These are phyloP conservation scores for Diaporthe sp. DNA, from an alignment of 2,329 filamentous ascomycete genomes.

Conservation along the genomic window DNA sequence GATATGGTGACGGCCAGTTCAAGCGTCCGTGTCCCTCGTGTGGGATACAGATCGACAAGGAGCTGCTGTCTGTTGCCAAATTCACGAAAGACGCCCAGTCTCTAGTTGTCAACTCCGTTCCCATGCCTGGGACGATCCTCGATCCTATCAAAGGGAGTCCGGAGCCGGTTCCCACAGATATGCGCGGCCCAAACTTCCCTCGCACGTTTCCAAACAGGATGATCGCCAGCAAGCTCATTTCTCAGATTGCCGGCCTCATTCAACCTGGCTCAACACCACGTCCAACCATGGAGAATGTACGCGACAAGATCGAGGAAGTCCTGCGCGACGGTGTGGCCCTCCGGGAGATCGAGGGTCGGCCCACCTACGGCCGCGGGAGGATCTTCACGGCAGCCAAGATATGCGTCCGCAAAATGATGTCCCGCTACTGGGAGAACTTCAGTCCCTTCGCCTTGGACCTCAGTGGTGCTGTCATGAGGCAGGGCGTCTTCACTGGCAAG, in stretches of 20 bases:
- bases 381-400: conserved; percentile 53
- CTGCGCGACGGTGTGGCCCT: conserved; percentile 57
- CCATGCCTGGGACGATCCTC: conserved; percentile 79
- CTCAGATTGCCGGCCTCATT: conserved; percentile 57
- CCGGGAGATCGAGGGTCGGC: conserved; percentile 55
- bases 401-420: conserved; percentile 76
- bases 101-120: conserved; percentile 61
- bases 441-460: conserved; percentile 76
- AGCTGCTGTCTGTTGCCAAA: conserved; percentile 72
- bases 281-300: conserved; percentile 65
- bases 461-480: conserved; percentile 74
- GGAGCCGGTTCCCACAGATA: conserved; percentile 46
- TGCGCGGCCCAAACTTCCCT: conserved; percentile 44
- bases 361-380: conserved; percentile 41
- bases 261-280: conserved; percentile 47
- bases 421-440: conserved; percentile 78
- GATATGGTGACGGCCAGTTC: conserved; percentile 74
- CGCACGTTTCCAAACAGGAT: conserved; percentile 72
- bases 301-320: conserved; percentile 62
- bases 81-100: conserved; percentile 70
- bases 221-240: conserved; percentile 62
- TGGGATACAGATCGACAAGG: conserved; percentile 63
- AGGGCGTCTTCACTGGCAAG: conserved; percentile 77
- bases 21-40: conserved; percentile 66
- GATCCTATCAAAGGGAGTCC: conserved; percentile 66